Evolutionary conservation across 1,284 basidiomycete species (phyloP).

Genomic region (Ganoderma multipileum): DNA sequence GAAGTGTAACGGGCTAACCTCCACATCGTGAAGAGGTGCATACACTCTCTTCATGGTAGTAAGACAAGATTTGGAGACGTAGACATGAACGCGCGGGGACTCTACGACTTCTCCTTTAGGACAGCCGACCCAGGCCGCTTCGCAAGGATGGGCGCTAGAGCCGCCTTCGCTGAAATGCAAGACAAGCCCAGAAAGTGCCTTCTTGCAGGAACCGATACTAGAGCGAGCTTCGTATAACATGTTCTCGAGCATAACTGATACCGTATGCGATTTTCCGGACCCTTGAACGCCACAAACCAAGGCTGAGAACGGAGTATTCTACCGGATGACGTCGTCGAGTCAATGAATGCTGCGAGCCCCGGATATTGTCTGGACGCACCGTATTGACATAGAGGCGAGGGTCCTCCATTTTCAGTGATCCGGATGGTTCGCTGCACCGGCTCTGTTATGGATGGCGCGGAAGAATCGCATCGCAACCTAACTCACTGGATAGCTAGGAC

Average conservation of each 20-base stretch:
- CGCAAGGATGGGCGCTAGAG: slow-evolving; percentile 58
- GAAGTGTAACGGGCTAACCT: slow-evolving; percentile 63
- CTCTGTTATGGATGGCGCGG: not conserved
- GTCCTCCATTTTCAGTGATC: slow-evolving; percentile 44
- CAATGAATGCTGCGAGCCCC: not conserved
- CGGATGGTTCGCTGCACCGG: slow-evolving; percentile 21
- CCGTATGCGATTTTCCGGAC: slow-evolving; percentile 75
- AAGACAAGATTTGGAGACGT: slow-evolving; percentile 67
- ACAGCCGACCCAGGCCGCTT: slow-evolving; percentile 66
- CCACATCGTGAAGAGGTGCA: slow-evolving; percentile 54
- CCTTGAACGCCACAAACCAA: slow-evolving; percentile 50
- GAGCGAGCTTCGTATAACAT: slow-evolving; percentile 63
- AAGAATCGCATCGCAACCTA: not conserved
- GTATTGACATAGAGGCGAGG: slow-evolving; percentile 67
- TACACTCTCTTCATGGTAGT: slow-evolving; percentile 67
- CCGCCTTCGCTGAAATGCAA: slow-evolving; percentile 77
- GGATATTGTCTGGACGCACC: slow-evolving; percentile 40
- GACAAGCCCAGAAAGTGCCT: slow-evolving; percentile 66
- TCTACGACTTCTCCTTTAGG: slow-evolving; percentile 45
- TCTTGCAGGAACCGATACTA: slow-evolving; percentile 56
- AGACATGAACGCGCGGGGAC: slow-evolving; percentile 61
- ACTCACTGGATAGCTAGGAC: slow-evolving; percentile 53
- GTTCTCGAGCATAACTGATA: slow-evolving; percentile 68
- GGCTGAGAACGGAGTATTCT: slow-evolving; percentile 47
- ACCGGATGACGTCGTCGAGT: not conserved